phyloP scores from a whole-genome alignment of 805 yeast species.

The Kodamaea kakaduensis region DNA sequence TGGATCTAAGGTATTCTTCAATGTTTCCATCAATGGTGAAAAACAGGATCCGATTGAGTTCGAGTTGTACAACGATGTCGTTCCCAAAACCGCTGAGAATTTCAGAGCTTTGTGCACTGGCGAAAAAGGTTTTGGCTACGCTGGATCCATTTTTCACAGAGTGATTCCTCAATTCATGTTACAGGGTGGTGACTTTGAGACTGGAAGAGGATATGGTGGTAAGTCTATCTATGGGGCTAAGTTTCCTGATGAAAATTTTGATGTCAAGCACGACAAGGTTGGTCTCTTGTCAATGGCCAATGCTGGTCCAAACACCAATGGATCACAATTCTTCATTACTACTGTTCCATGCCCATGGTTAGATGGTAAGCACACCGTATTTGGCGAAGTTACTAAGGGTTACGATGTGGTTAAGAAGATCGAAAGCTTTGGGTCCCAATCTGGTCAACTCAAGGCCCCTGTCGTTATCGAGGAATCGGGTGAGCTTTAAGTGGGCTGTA shows the following conservation, averaged over 20 bases:
- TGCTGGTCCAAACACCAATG: constrained; percentile 90
- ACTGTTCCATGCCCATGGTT: constrained; percentile 45
- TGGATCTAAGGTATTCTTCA: constrained; percentile 55
- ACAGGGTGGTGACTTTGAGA: constrained; percentile 75
- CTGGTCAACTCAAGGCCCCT: constrained; percentile 16
- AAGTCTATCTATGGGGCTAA: constrained; percentile 75
- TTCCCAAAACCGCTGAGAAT: constrained; percentile 76
- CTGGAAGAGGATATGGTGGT: constrained; percentile 93
- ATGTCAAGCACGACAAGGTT: constrained; percentile 69
- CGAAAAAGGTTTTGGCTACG: constrained; percentile 91
- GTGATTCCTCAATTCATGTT: constrained; percentile 95
- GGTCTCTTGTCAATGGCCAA: constrained; percentile 90
- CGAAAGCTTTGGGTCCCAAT: constrained; percentile 21
- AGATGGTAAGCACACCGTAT: constrained; percentile 25
- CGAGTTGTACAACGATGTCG: constrained; percentile 46
- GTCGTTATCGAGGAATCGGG: constrained; percentile 28
- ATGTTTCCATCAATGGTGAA: constrained; percentile 52
- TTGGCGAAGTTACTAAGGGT: constrained; percentile 26
- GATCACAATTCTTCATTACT: constrained; percentile 87
- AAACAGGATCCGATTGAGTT: constrained; percentile 38
- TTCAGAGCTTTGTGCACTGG: constrained; percentile 84
- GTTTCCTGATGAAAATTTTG: constrained; percentile 65
- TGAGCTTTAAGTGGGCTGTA: constrained; percentile 13
- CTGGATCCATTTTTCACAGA: constrained; percentile 89
- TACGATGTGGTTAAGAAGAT: constrained; percentile 24